phyloP scores from a whole-genome alignment of 148 eudicot species.

The Pharnaceum exiguum region DNA sequence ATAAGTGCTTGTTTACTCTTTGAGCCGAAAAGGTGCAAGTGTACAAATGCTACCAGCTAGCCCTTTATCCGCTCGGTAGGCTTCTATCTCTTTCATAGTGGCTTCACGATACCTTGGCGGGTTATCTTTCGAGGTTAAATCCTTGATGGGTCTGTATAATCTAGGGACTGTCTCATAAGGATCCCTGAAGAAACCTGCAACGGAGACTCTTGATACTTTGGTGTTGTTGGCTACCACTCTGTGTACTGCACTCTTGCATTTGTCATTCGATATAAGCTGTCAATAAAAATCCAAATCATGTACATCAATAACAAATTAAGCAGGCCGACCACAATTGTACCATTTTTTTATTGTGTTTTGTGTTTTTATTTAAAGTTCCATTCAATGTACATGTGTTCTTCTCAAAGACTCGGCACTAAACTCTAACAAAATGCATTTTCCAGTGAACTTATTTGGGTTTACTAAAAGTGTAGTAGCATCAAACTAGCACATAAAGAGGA shows the following conservation, averaged over 20 bases:
- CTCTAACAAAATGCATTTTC: too few relatives aligned
- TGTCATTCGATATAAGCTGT: constrained; percentile 42
- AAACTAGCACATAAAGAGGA: too few relatives aligned
- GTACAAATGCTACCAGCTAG: constrained; percentile 27
- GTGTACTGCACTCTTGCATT: constrained; percentile 37
- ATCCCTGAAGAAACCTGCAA: constrained; percentile 43
- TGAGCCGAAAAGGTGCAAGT: constrained; percentile 14
- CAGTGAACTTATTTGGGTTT: too few relatives aligned
- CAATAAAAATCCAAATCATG: too few relatives aligned
- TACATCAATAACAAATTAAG: too few relatives aligned
- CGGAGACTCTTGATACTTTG: constrained; percentile 34
- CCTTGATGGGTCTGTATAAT: constrained; percentile 46
- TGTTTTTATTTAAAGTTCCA: too few relatives aligned
- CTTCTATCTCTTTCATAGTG: constrained; percentile 22
- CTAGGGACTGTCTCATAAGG: background rate
- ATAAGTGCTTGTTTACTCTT: too few relatives aligned
- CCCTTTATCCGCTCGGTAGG: constrained; percentile 20
- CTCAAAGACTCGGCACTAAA: too few relatives aligned
- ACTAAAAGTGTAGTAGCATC: too few relatives aligned
- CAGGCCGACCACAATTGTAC: too few relatives aligned
- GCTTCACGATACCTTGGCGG: constrained; percentile 36
- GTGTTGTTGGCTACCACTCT: constrained; percentile 33
- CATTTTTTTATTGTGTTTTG: too few relatives aligned
- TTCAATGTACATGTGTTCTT: too few relatives aligned
- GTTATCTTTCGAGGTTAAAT: constrained; percentile 36